A percentile compares a stretch with the other conserved stretches of the same genome.
Evolutionary conservation across 2,329 filamentous ascomycete species (phyloP).

Genomic region (Botryosphaeria dothidea): DNA sequence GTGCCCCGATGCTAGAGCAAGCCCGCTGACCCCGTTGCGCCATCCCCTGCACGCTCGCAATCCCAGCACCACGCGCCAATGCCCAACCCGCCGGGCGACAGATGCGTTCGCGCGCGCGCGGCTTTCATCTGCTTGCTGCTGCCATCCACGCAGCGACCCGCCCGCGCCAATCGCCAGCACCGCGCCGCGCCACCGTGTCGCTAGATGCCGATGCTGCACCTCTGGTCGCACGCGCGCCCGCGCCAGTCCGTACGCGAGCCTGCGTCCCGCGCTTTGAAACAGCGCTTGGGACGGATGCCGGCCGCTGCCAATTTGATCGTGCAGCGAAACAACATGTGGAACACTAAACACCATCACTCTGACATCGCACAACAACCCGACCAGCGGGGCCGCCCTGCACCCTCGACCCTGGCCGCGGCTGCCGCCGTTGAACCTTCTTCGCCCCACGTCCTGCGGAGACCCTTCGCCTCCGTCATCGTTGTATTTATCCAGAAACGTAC

Average conservation of each 20-base stretch:
- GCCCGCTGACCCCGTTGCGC: not conserved
- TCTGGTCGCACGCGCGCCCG: not conserved
- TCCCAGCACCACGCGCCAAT: not conserved
- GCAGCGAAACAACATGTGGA: conserved; percentile 4
- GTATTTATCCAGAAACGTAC: not conserved
- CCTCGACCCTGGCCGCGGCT: conserved; percentile 4
- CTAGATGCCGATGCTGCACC: not conserved
- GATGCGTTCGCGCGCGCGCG: not conserved
- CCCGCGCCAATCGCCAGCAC: not conserved
- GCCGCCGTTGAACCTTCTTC: conserved; percentile 17
- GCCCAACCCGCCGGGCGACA: not conserved
- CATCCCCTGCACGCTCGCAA: not conserved
- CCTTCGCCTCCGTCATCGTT: not conserved
- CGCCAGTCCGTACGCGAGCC: conserved; percentile 6
- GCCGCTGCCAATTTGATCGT: not conserved
- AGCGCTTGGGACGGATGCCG: not conserved
- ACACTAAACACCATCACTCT: conserved; percentile 7
- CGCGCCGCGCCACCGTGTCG: not conserved
- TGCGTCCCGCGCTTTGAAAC: conserved; percentile 14
- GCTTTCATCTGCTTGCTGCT: not conserved
- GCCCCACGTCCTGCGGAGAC: not conserved
- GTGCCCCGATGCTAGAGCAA: not conserved
- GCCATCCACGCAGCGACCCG: not conserved
- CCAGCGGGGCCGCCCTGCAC: not conserved
- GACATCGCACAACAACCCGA: not conserved